Base-by-base conservation (phyloP, 2,329 filamentous ascomycete species). In the Dendrostoma leiphaemia region DNA sequence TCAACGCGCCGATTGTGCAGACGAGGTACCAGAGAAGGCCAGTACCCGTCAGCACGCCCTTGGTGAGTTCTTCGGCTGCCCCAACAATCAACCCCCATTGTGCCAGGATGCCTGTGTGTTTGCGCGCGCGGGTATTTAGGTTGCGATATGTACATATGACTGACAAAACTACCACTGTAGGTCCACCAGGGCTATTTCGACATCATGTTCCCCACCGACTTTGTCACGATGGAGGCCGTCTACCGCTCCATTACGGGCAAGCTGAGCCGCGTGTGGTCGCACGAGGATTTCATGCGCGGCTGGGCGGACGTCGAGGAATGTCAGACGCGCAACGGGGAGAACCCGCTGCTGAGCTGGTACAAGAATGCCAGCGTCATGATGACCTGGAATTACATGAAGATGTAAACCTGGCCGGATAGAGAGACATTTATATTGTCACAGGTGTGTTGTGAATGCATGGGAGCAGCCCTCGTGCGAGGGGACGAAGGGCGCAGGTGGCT, bases 111-210 rank as follows among this genome's bases (percentile, higher is more conserved):
- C 19, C 8, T 5, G 26, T 10, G 21, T 15, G 4, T n/a, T 19
- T 10, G 24, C 24, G 10, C n/a, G n/a, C n/a, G n/a, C n/a, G n/a
- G n/a, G n/a, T n/a, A n/a, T n/a, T n/a, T n/a, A n/a, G n/a, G n/a
- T n/a, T n/a, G n/a, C n/a, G n/a, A n/a, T 32, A 32, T 24, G 2
- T 1, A n/a, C 17, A 6, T 21, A 28, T 15, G 23, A n/a, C 4
- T 8, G 13, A n/a, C n/a, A n/a, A n/a, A n/a, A n/a, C n/a, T n/a
- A n/a, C n/a, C n/a, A n/a, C n/a, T 2, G 7, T 10, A 95, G 90
- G 90, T 97, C 45, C 92, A 97, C 69, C 95, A 99, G 75, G 95
- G 94, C 43, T 97, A 96, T 73, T 99, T 99, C 68, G 95, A 99
- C 69, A 97, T 99, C 64, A 86, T 99, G 67, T 99, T 99, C 74